These are phyloP conservation scores for Iberis pinnata DNA, from an alignment of 345 rosid species.

Conservation along the genomic window DNA sequence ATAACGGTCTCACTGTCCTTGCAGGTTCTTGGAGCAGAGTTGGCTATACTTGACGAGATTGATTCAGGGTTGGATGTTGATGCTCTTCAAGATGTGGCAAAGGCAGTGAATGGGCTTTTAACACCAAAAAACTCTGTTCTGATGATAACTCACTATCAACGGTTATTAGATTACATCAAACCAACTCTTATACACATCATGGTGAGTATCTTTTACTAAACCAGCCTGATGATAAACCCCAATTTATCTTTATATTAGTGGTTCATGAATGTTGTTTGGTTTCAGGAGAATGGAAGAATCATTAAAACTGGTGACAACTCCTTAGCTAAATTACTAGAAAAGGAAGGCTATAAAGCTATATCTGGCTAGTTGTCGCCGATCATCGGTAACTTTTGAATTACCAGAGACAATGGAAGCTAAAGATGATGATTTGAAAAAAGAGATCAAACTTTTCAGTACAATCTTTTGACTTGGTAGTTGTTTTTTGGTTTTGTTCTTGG, in stretches of 20 bases:
- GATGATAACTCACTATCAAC: slow-evolving; percentile 89
- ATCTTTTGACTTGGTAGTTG: slow-evolving; percentile 12
- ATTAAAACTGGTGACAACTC: slow-evolving; percentile 77
- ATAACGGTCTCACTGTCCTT: not conserved
- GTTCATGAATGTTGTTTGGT: slow-evolving; percentile 19
- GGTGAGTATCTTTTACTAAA: slow-evolving; percentile 39
- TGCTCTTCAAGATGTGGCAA: slow-evolving; percentile 88
- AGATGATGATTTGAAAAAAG: too few species aligned
- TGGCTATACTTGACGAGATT: slow-evolving; percentile 90
- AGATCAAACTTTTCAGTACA: not conserved
- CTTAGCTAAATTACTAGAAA: slow-evolving; percentile 63
- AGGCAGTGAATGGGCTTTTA: slow-evolving; percentile 84
- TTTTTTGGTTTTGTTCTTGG: not conserved
- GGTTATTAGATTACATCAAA: slow-evolving; percentile 68
- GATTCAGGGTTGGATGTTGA: slow-evolving; percentile 96
- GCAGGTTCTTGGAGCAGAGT: slow-evolving; percentile 85
- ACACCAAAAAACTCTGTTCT: slow-evolving; percentile 74
- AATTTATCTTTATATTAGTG: not conserved
- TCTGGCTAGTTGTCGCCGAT: slow-evolving; percentile 30
- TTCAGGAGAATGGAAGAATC: slow-evolving; percentile 79
- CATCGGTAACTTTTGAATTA: not conserved
- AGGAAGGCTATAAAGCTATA: slow-evolving; percentile 77
- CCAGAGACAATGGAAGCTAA: slow-evolving; percentile 7
- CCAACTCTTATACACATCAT: slow-evolving; percentile 78
- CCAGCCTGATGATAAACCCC: not conserved